Percentiles rank a stretch among this genome's conserved stretches.
These are phyloP conservation scores for Apiospora marii DNA, from an alignment of 2,329 filamentous ascomycete genomes.

Conservation along the genomic window DNA sequence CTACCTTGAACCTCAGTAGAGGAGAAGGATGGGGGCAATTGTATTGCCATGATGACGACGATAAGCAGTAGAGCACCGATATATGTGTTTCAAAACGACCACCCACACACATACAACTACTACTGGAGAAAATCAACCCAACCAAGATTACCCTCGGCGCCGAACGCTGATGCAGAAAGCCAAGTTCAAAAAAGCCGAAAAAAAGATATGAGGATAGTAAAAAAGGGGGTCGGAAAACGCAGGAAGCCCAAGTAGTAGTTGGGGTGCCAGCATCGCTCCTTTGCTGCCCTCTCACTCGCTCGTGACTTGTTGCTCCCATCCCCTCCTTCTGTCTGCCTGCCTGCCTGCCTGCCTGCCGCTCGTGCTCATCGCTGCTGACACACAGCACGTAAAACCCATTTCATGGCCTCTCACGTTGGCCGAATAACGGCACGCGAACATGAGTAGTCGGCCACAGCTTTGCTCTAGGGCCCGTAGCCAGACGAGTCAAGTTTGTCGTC, in stretches of 20 bases:
- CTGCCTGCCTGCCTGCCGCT: neutral
- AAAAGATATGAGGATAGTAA: neutral
- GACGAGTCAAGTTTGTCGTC: constrained; percentile 26
- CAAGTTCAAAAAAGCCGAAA: neutral
- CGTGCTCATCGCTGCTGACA: neutral
- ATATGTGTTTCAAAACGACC: neutral
- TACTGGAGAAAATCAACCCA: constrained; percentile 7
- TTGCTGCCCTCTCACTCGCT: neutral
- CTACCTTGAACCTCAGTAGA: neutral
- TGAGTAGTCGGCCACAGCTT: neutral
- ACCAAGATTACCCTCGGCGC: constrained; percentile 19
- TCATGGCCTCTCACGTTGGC: neutral
- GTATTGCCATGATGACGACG: neutral
- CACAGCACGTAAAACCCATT: neutral
- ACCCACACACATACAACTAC: neutral
- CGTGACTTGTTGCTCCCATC: neutral
- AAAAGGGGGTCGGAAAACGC: neutral
- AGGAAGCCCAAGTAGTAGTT: neutral
- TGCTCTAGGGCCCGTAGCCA: constrained; percentile 13
- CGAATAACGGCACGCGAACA: neutral
- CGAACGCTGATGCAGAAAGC: constrained; percentile 25
- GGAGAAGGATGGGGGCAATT: neutral
- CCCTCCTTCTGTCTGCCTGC: neutral
- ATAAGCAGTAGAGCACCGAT: neutral
- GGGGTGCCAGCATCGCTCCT: neutral